These are phyloP conservation scores for Metschnikowia sp. DNA, from an alignment of 805 yeast genomes.

Conservation along the genomic window DNA sequence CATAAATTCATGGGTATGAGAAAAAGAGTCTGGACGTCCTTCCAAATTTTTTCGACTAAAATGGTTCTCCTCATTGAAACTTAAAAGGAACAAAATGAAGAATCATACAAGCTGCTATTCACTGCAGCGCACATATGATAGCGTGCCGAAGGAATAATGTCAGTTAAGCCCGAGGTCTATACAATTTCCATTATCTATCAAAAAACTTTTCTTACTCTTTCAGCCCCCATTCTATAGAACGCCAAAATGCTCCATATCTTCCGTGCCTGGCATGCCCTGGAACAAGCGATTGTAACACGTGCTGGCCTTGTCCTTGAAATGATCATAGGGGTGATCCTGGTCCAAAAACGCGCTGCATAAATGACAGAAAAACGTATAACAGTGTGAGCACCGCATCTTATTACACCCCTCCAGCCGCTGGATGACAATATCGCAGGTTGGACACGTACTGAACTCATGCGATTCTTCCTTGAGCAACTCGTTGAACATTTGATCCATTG, in stretches of 20 bases:
- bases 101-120: no score
- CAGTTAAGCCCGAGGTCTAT: no score
- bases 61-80: no score
- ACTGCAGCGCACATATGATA: no score
- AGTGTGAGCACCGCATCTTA: slow-evolving; percentile 54
- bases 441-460: slow-evolving; percentile 47
- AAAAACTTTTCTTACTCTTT: background rate
- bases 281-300: slow-evolving; percentile 50
- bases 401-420: slow-evolving; percentile 63
- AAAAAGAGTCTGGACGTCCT: no score
- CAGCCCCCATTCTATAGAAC: background rate
- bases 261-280: slow-evolving; percentile 42
- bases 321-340: slow-evolving; percentile 47
- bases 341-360: slow-evolving; percentile 46
- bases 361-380: slow-evolving; percentile 50
- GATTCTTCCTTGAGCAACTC: slow-evolving; percentile 41
- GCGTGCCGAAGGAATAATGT: no score
- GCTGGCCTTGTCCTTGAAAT: slow-evolving; percentile 41
- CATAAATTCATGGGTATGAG: no score
- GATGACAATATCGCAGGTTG: slow-evolving; percentile 47
- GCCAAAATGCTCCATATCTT: slow-evolving; percentile 1
- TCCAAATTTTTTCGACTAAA: no score
- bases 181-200: background rate
- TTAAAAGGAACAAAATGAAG: no score
- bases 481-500: slow-evolving; percentile 47